A percentile compares a stretch with the other conserved stretches of the same genome.
These are phyloP conservation scores for Serendipita vermifera DNA, from an alignment of 768 basidiomycete species.

Conservation along the genomic window DNA sequence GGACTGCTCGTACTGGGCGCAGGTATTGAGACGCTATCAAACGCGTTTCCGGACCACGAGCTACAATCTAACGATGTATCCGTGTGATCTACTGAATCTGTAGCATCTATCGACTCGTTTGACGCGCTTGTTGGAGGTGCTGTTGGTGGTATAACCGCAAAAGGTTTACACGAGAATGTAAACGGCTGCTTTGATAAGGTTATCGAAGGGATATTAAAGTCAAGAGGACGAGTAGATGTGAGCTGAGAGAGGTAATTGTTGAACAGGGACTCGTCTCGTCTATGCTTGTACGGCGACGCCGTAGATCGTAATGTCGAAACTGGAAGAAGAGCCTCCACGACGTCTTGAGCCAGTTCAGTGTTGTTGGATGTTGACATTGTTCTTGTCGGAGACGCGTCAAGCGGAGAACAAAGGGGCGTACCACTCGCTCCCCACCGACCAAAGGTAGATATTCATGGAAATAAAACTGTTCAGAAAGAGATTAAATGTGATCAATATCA, in stretches of 20 bases:
- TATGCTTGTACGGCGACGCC: slow-evolving; percentile 1
- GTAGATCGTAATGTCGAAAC: slow-evolving; percentile 4
- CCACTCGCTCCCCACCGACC: background rate
- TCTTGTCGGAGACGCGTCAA: background rate
- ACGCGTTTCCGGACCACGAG: background rate
- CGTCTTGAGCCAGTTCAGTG: background rate
- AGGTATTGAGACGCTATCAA: background rate
- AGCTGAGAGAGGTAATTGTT: background rate
- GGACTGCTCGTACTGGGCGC: background rate
- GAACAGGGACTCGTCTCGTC: background rate
- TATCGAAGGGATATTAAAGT: background rate
- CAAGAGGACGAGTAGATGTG: background rate
- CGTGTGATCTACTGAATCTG: background rate
- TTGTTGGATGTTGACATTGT: background rate
- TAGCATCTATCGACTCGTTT: background rate
- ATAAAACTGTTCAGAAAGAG: background rate
- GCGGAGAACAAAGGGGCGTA: background rate
- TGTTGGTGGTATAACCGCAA: too few species aligned
- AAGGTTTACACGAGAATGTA: too few species aligned
- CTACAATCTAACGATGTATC: background rate
- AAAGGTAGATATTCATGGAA: background rate
- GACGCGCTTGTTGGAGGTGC: background rate
- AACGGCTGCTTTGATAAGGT: background rate
- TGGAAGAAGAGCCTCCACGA: background rate
- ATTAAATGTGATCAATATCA: background rate